Evolutionary conservation across 768 basidiomycete genomes (phyloP).

Genomic region (Amanita muscaria): DNA sequence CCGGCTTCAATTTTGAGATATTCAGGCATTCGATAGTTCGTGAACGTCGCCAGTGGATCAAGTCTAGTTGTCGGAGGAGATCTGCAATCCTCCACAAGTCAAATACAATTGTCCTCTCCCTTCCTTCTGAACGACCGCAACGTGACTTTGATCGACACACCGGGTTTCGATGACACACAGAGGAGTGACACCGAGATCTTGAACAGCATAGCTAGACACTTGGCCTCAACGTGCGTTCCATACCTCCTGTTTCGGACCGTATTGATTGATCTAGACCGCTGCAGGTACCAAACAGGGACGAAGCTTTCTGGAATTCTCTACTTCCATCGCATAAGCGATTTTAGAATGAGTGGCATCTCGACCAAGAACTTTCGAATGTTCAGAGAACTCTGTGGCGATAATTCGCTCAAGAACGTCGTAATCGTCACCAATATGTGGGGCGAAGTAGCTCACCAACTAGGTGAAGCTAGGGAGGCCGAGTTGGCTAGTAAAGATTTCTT

Average conservation of each 20-base stretch:
- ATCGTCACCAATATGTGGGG: conserved; percentile 48
- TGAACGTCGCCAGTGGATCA: conserved; percentile 45
- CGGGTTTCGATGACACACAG: conserved; percentile 50
- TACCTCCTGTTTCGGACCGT: too few species aligned
- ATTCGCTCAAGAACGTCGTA: conserved; percentile 33
- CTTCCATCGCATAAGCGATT: conserved; percentile 33
- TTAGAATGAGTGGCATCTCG: conserved; percentile 30
- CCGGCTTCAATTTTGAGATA: background rate
- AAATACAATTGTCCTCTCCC: conserved; percentile 32
- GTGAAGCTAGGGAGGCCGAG: conserved; percentile 36
- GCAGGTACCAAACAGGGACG: background rate
- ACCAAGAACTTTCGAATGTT: conserved; percentile 38
- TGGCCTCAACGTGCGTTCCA: conserved; percentile 23
- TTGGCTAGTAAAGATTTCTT: conserved; percentile 32
- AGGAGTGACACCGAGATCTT: conserved; percentile 39
- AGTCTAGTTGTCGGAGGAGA: conserved; percentile 34
- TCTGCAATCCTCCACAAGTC: conserved; percentile 42
- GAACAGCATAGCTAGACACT: conserved; percentile 37
- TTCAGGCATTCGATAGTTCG: conserved; percentile 30
- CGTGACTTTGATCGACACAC: conserved; percentile 47
- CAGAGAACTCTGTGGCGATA: conserved; percentile 37
- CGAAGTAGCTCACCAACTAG: conserved; percentile 27
- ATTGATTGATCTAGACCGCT: too few species aligned
- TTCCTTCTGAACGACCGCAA: conserved; percentile 34
- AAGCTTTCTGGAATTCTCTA: conserved; percentile 34